Percentiles rank a stretch among this genome's conserved stretches.
Evolutionary conservation across 2,329 filamentous ascomycete genomes (phyloP).

Genomic region (Alternaria postmessia): DNA sequence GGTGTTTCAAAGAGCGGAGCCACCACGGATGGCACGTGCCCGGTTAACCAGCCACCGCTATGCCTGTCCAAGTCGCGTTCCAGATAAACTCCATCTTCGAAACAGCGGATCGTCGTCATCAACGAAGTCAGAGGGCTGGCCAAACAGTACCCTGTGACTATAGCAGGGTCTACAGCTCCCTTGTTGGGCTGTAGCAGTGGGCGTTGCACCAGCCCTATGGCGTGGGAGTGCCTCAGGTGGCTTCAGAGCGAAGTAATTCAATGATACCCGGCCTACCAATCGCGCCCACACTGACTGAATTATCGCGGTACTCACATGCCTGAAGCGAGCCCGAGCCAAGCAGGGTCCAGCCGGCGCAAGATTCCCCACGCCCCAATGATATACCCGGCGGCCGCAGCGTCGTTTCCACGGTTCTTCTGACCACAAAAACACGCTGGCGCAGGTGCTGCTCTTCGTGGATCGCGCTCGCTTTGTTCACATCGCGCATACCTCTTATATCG

Average conservation of each 20-base stretch:
- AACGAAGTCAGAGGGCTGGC: constrained; percentile 1
- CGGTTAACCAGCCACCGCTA: constrained; percentile 19
- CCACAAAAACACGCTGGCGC: constrained; percentile 7
- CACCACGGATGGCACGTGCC: constrained; percentile 18
- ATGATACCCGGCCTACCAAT: not conserved
- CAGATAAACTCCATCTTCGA: constrained; percentile 12
- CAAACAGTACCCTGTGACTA: constrained; percentile 1
- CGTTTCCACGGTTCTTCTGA: constrained; percentile 21
- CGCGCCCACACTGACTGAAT: not conserved
- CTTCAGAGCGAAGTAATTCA: not conserved
- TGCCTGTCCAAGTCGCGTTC: constrained; percentile 19
- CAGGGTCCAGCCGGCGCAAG: constrained; percentile 13
- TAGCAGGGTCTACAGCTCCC: constrained; percentile 7
- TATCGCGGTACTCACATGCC: constrained; percentile 20
- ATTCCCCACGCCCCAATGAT: constrained; percentile 22
- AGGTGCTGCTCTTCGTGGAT: constrained; percentile 5
- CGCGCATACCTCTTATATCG: not conserved
- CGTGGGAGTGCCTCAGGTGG: not conserved
- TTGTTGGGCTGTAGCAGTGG: constrained; percentile 15
- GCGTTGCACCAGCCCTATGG: constrained; percentile 8
- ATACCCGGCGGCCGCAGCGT: constrained; percentile 15
- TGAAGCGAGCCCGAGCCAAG: constrained; percentile 6
- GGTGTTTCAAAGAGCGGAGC: constrained; percentile 20
- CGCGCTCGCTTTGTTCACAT: not conserved
- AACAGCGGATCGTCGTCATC: constrained; percentile 18